These are phyloP conservation scores for Aureobasidium namibiae DNA, from an alignment of 2,329 filamentous ascomycete species.

Conservation along the genomic window DNA sequence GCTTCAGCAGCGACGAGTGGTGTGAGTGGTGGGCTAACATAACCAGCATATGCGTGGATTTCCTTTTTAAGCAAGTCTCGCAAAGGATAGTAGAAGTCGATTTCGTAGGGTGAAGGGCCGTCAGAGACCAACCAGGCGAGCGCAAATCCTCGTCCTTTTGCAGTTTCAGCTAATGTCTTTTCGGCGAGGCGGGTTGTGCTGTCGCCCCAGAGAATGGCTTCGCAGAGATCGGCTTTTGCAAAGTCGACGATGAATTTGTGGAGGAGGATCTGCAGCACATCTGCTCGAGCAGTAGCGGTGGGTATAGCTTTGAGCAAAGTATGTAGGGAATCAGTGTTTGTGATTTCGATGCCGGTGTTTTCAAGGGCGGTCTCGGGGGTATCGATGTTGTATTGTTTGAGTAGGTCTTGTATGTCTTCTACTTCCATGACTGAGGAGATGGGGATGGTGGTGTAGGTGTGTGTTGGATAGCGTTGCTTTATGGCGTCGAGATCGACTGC, in stretches of 20 bases:
- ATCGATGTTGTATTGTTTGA: neutral
- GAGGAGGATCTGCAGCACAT: conserved; percentile 63
- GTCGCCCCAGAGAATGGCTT: conserved; percentile 71
- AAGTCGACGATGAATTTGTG: conserved; percentile 62
- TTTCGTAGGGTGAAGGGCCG: conserved; percentile 51
- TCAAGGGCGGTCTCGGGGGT: neutral
- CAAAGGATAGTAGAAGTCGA: conserved; percentile 67
- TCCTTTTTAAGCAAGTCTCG: conserved; percentile 81
- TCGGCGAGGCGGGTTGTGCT: conserved; percentile 84
- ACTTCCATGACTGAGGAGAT: conserved; percentile 50
- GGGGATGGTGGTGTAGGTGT: conserved; percentile 54
- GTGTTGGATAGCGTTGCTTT: conserved; percentile 55
- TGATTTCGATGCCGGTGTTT: neutral
- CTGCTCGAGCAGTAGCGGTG: conserved; percentile 66
- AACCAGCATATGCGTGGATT: conserved; percentile 54
- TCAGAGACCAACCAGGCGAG: conserved; percentile 78
- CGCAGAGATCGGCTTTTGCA: conserved; percentile 53
- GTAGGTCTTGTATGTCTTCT: conserved; percentile 9
- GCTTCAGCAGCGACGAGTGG: conserved; percentile 25
- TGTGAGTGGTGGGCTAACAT: conserved; percentile 31
- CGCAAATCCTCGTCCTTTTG: conserved; percentile 80
- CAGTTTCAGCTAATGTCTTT: conserved; percentile 75
- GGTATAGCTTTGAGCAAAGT: conserved; percentile 55
- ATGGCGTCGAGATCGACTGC: conserved; percentile 20
- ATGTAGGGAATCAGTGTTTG: conserved; percentile 26